Evolutionary conservation across 352 stramenopile species (phyloP), one percentile per base, ranked within the genome.

Genomic region (Pythium aphanidermatum): DNA sequence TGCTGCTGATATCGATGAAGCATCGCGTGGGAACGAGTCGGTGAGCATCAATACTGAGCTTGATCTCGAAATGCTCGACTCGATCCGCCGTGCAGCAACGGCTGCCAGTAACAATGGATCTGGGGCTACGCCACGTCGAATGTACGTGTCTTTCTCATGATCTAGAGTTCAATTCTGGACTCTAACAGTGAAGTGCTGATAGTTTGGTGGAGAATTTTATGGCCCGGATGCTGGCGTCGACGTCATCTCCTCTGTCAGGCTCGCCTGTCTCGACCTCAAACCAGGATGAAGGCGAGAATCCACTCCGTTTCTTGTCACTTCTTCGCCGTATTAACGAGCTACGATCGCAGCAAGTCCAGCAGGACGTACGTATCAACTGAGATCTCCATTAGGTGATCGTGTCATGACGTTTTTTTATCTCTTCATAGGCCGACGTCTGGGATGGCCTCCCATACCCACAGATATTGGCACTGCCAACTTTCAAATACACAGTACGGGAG

Each of bases 271-370:
- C 50, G 23, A 51, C 46, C 20, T 33, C 55, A 4, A 39, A 62
- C 16, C 65, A 61, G 11, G 40, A 52, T 0, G 77, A 87, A 23
- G 46, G 57, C 23, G 47, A 57, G 25, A 53, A 40, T 20, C 55
- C 55, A 9, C 38, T 86, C 27, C 77, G 76, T 19, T 89, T 89
- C 44, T 54, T 89, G 23, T 88, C 76, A 54, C 47, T 89, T 19
- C 57, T 89, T 23, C 80, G 80, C 30, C 77, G 80, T 34, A 84
- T 92, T 46, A 92, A 92, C 29, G 80, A 92, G 54, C 58, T 92
- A 14, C 74, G 74, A n/a, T 89, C 80, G 3, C 74, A 92, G 46
- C 76, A 89, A 73, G 65, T 80, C 11, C 63, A 81, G 51, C 30
- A 65, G 51, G 37, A 34, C 33, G 43, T 48, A 26, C 31, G 36